Percentiles rank a stretch among this genome's conserved stretches.
Conservation (phyloP, 2,329 filamentous ascomycete genomes). For the Leptosphaerulina australis region DNA sequence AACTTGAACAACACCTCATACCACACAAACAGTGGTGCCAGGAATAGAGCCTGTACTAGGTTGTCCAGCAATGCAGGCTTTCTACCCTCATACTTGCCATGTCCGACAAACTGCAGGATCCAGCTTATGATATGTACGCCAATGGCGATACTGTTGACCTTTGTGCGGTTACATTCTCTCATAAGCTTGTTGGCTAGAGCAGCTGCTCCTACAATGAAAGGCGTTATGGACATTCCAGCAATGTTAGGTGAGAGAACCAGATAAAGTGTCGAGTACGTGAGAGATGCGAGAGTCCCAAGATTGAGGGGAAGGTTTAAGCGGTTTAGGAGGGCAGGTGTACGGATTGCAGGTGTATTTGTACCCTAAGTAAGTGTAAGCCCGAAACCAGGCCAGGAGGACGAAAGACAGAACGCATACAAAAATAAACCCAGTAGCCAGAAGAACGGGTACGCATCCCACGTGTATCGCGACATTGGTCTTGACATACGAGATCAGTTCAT, state of each 20-base stretch:
- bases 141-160: slow-evolving; percentile 67
- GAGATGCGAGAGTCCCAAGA: slow-evolving; percentile 56
- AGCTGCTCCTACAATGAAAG: slow-evolving; percentile 74
- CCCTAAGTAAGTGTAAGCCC: slow-evolving; percentile 49
- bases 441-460: slow-evolving; percentile 76
- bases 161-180: slow-evolving; percentile 62
- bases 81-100: slow-evolving; percentile 84
- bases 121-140: slow-evolving; percentile 75
- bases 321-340: slow-evolving; percentile 43
- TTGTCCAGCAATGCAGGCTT: slow-evolving; percentile 91
- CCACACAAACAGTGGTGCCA: slow-evolving; percentile 97
- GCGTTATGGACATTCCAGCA: slow-evolving; percentile 75
- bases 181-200: slow-evolving; percentile 74
- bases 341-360: slow-evolving; percentile 60
- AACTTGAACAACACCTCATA: slow-evolving; percentile 87
- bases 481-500: neutral
- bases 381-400: neutral
- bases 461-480: slow-evolving; percentile 78
- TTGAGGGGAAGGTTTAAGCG: slow-evolving; percentile 49
- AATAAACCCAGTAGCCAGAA: slow-evolving; percentile 72
- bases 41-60: slow-evolving; percentile 84
- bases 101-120: slow-evolving; percentile 88
- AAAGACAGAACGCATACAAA: slow-evolving; percentile 60
- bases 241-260: slow-evolving; percentile 86
- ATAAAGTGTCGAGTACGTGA: slow-evolving; percentile 77